Conservation (phyloP, 345 rosid species). For the Lepidium aucheri region DNA sequence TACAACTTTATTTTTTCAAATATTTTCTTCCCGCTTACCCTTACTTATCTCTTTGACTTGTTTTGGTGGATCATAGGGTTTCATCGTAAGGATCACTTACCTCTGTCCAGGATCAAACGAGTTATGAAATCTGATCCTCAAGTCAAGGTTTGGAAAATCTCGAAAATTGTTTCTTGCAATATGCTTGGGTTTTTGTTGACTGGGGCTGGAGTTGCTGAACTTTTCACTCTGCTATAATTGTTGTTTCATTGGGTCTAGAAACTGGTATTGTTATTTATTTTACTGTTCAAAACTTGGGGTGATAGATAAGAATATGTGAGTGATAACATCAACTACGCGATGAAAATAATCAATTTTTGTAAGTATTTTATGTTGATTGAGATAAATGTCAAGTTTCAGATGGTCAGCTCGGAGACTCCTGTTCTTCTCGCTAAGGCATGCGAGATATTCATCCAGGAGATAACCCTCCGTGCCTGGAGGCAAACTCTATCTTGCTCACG, state of each 20-base stretch:
- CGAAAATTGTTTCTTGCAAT: not conserved
- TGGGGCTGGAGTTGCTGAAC: not conserved
- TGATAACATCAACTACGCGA: too few relatives aligned
- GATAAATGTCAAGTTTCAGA: not conserved
- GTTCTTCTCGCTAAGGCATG: conserved; percentile 30
- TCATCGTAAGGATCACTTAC: not conserved
- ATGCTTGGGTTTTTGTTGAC: not conserved
- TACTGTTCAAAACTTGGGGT: not conserved
- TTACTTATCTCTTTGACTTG: not conserved
- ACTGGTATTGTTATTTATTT: not conserved
- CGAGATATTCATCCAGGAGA: conserved; percentile 29
- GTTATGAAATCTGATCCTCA: not conserved
- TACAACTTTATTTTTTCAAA: not conserved
- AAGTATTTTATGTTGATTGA: not conserved
- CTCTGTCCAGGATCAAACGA: not conserved
- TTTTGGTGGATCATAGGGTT: not conserved
- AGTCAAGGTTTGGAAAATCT: not conserved
- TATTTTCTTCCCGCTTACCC: not conserved
- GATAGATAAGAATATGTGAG: not conserved
- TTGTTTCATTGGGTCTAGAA: not conserved
- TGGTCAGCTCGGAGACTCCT: conserved; percentile 28
- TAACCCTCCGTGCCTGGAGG: conserved; percentile 26
- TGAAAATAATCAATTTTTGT: too few relatives aligned
- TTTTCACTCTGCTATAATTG: not conserved
- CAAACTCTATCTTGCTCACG: conserved; percentile 16